Percentiles rank a stretch among this genome's conserved stretches.
Conservation (phyloP, 768 basidiomycete genomes). For the Auriculariales sp. region DNA sequence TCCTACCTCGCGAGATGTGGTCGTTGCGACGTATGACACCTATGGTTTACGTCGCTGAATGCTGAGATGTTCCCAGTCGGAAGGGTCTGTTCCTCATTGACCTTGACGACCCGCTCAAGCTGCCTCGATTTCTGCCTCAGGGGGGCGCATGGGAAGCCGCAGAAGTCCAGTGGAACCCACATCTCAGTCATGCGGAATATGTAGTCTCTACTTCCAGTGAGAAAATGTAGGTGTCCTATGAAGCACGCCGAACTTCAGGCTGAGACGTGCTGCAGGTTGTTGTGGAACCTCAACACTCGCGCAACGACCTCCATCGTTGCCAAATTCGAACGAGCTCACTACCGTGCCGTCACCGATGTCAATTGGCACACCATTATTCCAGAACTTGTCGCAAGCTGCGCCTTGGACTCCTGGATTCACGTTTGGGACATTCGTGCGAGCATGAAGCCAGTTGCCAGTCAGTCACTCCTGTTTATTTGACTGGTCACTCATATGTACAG, state of each 20-base stretch:
- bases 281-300: conserved; percentile 79
- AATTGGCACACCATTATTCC: conserved; percentile 90
- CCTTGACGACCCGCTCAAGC: conserved; percentile 69
- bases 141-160: conserved; percentile 94
- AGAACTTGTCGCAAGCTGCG: conserved; percentile 75
- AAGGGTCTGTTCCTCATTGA: conserved; percentile 93
- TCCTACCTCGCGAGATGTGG: conserved; percentile 76
- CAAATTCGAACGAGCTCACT: conserved; percentile 75
- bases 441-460: conserved; percentile 57
- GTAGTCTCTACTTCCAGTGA: conserved; percentile 82
- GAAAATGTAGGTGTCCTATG: conserved; percentile 46
- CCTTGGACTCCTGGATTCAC: conserved; percentile 90
- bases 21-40: conserved; percentile 64
- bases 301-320: conserved; percentile 65
- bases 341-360: conserved; percentile 92
- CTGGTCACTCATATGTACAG: conserved; percentile 11
- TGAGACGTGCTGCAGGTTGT: conserved; percentile 35
- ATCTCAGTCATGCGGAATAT: conserved; percentile 57
- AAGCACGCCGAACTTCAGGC: neutral
- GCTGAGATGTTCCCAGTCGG: conserved; percentile 29
- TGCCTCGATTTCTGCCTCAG: conserved; percentile 90
- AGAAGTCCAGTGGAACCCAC: conserved; percentile 88
- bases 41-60: conserved; percentile 1
- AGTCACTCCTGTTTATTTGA: conserved; percentile 3
- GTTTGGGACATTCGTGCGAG: conserved; percentile 77